Evolutionary conservation across 1,284 basidiomycete species (phyloP).

Genomic region (Ceratobasidium sp.): DNA sequence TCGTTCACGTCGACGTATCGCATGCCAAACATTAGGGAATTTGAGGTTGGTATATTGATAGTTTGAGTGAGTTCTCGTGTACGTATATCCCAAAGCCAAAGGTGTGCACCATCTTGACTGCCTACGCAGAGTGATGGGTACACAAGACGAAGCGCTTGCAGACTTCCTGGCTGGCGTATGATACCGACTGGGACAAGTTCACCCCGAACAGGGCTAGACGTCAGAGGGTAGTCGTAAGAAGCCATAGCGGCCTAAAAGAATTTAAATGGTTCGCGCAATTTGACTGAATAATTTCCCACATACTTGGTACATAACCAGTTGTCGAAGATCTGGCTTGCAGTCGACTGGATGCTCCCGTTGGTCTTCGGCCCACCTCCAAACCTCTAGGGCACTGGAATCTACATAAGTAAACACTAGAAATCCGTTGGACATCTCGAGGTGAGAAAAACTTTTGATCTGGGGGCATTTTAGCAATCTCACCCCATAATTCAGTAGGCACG

Average conservation of each 20-base stretch:
- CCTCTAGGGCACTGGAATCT: background rate
- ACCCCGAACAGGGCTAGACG: background rate
- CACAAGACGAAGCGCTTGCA: constrained; percentile 8
- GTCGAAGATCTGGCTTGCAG: constrained; percentile 2
- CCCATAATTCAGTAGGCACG: background rate
- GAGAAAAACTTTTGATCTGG: constrained; percentile 8
- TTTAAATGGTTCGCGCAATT: background rate
- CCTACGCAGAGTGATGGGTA: constrained; percentile 31
- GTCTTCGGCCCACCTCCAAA: constrained; percentile 37
- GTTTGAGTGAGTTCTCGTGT: constrained; percentile 14
- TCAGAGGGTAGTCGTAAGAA: background rate
- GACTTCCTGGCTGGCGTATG: background rate
- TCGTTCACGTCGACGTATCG: constrained; percentile 28
- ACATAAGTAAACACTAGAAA: constrained; percentile 28
- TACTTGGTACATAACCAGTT: constrained; percentile 16
- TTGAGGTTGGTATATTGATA: constrained; percentile 1
- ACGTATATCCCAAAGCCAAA: constrained; percentile 39
- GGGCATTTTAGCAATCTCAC: background rate
- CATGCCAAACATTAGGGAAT: background rate
- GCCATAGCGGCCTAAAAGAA: background rate
- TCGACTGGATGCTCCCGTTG: constrained; percentile 14
- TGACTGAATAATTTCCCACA: background rate
- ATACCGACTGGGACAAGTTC: constrained; percentile 24
- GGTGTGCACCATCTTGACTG: background rate
- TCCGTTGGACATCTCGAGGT: constrained; percentile 38